These are phyloP conservation scores for Sporothrix curviconia DNA, from an alignment of 2,329 filamentous ascomycete species.

Conservation along the genomic window DNA sequence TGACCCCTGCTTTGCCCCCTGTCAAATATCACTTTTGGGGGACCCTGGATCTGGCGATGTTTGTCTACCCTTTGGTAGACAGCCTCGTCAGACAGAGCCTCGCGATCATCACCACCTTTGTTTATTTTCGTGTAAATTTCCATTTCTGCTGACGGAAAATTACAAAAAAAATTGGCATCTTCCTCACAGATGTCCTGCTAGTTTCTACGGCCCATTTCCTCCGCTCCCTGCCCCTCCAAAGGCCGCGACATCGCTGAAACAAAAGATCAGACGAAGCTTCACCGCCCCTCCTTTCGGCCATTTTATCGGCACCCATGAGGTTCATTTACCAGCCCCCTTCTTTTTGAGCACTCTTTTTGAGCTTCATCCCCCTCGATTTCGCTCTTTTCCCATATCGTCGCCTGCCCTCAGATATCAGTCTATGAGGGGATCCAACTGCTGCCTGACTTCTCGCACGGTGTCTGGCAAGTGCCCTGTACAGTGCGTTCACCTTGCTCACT, in stretches of 20 bases:
- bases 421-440: too few relatives aligned
- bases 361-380: not conserved
- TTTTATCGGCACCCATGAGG: not conserved
- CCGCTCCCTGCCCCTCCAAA: not conserved
- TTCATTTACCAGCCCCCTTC: not conserved
- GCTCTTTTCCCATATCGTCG: not conserved
- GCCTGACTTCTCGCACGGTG: not conserved
- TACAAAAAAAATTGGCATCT: not conserved
- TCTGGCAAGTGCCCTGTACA: too few relatives aligned
- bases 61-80: not conserved
- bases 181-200: not conserved
- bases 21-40: not conserved
- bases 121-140: not conserved
- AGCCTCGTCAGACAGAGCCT: not conserved
- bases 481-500: slow-evolving; percentile 3
- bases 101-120: not conserved
- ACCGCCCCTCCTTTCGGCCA: not conserved
- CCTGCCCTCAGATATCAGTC: too few relatives aligned
- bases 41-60: not conserved
- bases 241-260: not conserved
- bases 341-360: not conserved
- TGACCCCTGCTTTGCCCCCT: not conserved
- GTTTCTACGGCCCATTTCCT: not conserved
- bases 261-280: not conserved
- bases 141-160: not conserved